Conservation (phyloP, 1,139 yeast genomes). For the Pneumocystis sp. region DNA sequence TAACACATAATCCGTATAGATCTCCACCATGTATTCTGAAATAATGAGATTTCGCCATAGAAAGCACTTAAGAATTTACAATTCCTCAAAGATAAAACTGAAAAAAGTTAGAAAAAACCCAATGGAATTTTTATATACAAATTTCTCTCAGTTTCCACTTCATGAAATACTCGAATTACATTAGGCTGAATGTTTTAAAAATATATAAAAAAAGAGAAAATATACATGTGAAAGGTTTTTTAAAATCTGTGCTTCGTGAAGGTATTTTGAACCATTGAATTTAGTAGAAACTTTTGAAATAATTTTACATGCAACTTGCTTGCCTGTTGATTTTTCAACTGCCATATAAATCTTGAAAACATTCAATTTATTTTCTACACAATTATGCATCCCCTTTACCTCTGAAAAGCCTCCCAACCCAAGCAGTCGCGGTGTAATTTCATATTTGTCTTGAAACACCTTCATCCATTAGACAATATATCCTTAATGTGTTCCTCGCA, state of each 20-base stretch:
- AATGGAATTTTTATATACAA: neutral
- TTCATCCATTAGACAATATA: neutral
- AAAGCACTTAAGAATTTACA: slow-evolving; percentile 12
- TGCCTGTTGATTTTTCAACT: slow-evolving; percentile 9
- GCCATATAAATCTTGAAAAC: slow-evolving; percentile 15
- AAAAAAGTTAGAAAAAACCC: slow-evolving; percentile 2
- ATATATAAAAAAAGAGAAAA: neutral
- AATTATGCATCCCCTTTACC: slow-evolving; percentile 28
- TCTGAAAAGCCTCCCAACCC: slow-evolving; percentile 43
- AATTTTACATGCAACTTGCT: slow-evolving; percentile 20
- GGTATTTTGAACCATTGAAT: slow-evolving; percentile 14
- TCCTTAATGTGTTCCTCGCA: neutral
- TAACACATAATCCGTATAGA: slow-evolving; percentile 42
- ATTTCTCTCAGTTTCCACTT: neutral
- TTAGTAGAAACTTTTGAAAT: slow-evolving; percentile 12
- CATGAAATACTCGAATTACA: slow-evolving; percentile 16
- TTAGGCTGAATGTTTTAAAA: slow-evolving; percentile 16
- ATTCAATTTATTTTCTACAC: neutral
- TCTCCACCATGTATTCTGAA: slow-evolving; percentile 45
- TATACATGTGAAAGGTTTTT: slow-evolving; percentile 16
- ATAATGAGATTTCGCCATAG: neutral
- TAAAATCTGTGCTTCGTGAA: slow-evolving; percentile 17
- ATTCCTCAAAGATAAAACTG: slow-evolving; percentile 13
- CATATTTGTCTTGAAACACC: slow-evolving; percentile 27
- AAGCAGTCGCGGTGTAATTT: slow-evolving; percentile 29